Percentiles rank a stretch among this genome's conserved stretches.
Conservation (phyloP, 371 early-diverging fungal genomes). For the Syncephalis fuscata region DNA sequence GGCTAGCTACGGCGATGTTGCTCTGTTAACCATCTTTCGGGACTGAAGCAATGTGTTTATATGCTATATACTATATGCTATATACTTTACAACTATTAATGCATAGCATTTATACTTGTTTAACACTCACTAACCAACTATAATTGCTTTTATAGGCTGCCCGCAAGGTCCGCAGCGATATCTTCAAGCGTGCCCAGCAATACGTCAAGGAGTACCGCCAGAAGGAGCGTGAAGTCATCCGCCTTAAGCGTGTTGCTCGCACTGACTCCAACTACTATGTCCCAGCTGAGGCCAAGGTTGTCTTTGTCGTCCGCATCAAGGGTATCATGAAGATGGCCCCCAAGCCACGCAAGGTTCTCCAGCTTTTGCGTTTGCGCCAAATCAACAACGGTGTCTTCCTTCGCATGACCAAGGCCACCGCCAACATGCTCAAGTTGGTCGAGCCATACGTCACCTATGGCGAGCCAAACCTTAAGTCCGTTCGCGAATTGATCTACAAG, state of each 20-base stretch:
- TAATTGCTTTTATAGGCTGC: too few relatives aligned
- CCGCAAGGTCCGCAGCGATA: constrained; percentile 71
- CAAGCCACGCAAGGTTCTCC: constrained; percentile 98
- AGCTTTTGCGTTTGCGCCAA: constrained; percentile 96
- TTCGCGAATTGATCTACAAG: constrained; percentile 99
- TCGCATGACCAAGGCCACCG: constrained; percentile 95
- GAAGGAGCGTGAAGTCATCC: constrained; percentile 75
- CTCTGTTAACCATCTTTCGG: constrained; percentile 75
- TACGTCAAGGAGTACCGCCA: constrained; percentile 89
- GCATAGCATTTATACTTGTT: constrained; percentile 11
- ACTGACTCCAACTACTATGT: constrained; percentile 86
- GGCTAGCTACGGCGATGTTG: constrained; percentile 43
- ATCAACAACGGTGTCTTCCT: constrained; percentile 99
- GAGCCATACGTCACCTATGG: constrained; percentile 97
- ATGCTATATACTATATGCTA: too few relatives aligned
- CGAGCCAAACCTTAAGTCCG: constrained; percentile 95
- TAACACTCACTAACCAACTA: neutral
- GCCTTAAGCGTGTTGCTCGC: constrained; percentile 85
- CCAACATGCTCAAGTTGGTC: constrained; percentile 96
- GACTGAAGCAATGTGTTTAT: constrained; percentile 33
- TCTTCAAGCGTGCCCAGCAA: constrained; percentile 96
- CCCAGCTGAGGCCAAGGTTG: constrained; percentile 92
- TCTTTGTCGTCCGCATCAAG: constrained; percentile 93
- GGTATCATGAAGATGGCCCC: constrained; percentile 98
- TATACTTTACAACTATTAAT: too few relatives aligned